Conservation (phyloP, 2,329 filamentous ascomycete species). For the Lachnellula arida region DNA sequence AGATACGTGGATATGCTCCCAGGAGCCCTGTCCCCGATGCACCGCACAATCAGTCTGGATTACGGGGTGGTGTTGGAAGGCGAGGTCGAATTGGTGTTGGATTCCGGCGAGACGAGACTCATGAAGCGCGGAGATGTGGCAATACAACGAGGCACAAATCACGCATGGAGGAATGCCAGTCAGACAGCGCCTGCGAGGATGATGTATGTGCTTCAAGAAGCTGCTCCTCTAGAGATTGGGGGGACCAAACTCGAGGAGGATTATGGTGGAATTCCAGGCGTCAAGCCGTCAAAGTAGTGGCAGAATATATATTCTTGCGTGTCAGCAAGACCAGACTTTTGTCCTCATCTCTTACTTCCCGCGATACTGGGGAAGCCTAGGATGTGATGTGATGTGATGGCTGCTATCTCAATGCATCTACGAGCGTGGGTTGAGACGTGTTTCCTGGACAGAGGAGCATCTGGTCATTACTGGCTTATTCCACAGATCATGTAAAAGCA, state of each 20-base stretch:
- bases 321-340: background rate
- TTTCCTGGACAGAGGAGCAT: no score
- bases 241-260: constrained; percentile 19
- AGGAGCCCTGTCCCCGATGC: constrained; percentile 20
- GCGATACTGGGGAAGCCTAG: no score
- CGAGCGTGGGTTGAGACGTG: background rate
- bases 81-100: constrained; percentile 22
- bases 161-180: constrained; percentile 26
- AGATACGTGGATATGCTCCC: constrained; percentile 24
- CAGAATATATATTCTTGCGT: background rate
- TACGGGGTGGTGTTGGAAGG: constrained; percentile 28
- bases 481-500: no score
- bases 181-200: constrained; percentile 21
- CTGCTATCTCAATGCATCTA: background rate
- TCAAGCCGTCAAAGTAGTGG: background rate
- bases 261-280: constrained; percentile 35
- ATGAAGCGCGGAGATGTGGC: constrained; percentile 21
- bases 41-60: constrained; percentile 24
- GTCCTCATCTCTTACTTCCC: background rate
- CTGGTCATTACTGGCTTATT: no score
- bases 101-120: constrained; percentile 17
- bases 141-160: constrained; percentile 26
- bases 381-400: no score
- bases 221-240: constrained; percentile 10
- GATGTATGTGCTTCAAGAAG: constrained; percentile 23